Evolutionary conservation across 192 early-diverging fungal genomes (phyloP).

Genomic region (Podila epigama): DNA sequence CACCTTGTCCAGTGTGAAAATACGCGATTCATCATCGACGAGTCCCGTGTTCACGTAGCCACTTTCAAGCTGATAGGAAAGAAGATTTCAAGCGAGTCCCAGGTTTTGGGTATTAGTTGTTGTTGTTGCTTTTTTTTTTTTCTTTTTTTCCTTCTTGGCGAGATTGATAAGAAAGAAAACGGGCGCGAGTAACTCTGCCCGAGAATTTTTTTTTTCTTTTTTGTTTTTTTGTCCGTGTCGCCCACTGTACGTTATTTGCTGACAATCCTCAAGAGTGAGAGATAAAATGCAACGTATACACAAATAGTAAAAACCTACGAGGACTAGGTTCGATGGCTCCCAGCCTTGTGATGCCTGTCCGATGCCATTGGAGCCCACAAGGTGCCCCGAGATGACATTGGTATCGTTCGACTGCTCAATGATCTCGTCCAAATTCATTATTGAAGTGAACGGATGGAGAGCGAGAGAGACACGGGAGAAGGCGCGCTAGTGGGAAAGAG

Average conservation of each 20-base stretch:
- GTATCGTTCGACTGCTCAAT: slow-evolving; percentile 38
- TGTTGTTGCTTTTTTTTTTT: too few relatives aligned
- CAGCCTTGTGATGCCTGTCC: slow-evolving; percentile 37
- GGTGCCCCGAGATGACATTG: slow-evolving; percentile 10
- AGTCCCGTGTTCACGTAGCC: slow-evolving; percentile 65
- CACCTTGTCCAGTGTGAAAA: slow-evolving; percentile 89
- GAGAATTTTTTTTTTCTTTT: too few relatives aligned
- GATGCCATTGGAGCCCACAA: slow-evolving; percentile 18
- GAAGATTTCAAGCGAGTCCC: slow-evolving; percentile 1
- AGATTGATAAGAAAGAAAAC: too few relatives aligned
- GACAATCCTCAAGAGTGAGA: too few relatives aligned
- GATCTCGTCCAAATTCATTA: slow-evolving; percentile 47
- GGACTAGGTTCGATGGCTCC: slow-evolving; percentile 43
- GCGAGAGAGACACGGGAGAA: too few relatives aligned
- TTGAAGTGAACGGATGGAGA: too few relatives aligned
- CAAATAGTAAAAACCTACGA: slow-evolving; percentile 9
- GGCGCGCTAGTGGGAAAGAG: too few relatives aligned
- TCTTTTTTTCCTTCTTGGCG: too few relatives aligned
- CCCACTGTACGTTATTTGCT: too few relatives aligned
- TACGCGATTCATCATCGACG: slow-evolving; percentile 55
- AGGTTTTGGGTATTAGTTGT: too few relatives aligned
- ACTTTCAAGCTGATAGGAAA: slow-evolving; percentile 53
- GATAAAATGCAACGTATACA: neutral
- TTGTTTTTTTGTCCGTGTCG: too few relatives aligned
- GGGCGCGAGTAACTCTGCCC: too few relatives aligned